Conservation (phyloP, 352 stramenopile genomes). For the Phytophthora chlamydospora region DNA sequence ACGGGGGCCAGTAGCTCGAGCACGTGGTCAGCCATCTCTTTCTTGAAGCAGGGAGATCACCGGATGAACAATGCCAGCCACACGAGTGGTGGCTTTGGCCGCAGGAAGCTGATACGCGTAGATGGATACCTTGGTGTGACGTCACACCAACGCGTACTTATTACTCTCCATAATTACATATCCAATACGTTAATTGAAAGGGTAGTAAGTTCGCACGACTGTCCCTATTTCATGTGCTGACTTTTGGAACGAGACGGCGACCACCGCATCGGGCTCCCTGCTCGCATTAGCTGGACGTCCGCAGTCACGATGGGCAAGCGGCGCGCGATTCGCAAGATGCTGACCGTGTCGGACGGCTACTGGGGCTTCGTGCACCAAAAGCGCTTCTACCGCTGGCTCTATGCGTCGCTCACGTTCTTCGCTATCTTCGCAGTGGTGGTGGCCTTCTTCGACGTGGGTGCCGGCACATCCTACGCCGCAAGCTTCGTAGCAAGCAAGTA, state of each 20-base stretch:
- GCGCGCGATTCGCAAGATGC: conserved; percentile 68
- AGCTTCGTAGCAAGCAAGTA: conserved; percentile 59
- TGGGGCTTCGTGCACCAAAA: conserved; percentile 80
- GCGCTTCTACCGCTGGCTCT: conserved; percentile 76
- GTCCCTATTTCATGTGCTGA: conserved; percentile 7
- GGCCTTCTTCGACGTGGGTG: conserved; percentile 73
- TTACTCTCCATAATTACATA: neutral
- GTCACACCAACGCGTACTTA: conserved; percentile 10
- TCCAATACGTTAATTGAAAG: no score
- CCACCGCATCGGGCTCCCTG: neutral
- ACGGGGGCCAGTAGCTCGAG: conserved; percentile 35
- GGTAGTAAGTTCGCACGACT: neutral
- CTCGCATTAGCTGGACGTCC: neutral
- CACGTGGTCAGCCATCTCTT: conserved; percentile 32
- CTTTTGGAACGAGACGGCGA: neutral
- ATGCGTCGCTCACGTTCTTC: conserved; percentile 77
- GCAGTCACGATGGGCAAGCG: conserved; percentile 59
- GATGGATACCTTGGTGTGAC: conserved; percentile 14
- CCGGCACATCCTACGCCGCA: conserved; percentile 54
- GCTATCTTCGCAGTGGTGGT: conserved; percentile 79
- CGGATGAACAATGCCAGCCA: conserved; percentile 22
- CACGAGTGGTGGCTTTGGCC: neutral
- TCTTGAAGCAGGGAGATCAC: neutral
- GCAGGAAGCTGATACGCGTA: neutral
- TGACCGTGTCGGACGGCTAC: conserved; percentile 76